Base-by-base conservation (phyloP, 176 grass and related monocot species). In the Aegilops umbellulata region DNA sequence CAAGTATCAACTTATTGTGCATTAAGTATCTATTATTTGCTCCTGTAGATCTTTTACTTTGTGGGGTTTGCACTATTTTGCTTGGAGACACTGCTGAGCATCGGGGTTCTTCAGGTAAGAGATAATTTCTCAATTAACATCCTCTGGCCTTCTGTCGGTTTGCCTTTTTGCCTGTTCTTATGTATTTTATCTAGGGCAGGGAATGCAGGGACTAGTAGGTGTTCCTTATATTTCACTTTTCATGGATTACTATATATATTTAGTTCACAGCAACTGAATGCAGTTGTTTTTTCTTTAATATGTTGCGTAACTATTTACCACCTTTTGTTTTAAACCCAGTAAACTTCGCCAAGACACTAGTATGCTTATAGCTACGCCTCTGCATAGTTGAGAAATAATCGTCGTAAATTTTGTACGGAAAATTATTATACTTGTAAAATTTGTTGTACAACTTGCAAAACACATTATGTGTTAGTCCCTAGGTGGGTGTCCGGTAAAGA, bases 51-150 rank as follows among this genome's bases (percentile, higher is more conserved):
- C 70, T 97, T 97, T 79, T 97, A 97, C 85, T 91, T 97, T 36
- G 69, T 97, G 20, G 95, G 95, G 14, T 97, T 97, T 72, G 84
- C 89, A 27, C 85, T 94, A 19, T 97, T 97, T 88, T 97, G 92
- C 89, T 94, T 97, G 89, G 95, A 97, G 87, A 93, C 92, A 36
- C 87, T 97, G 55, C 47, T 97, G 70, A 97, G 95, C 87, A 90
- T 97, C 63, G 92, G 87, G 65, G 90, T 97, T 85, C 89, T 97
- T 88, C 92, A 97, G 95, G 95, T 97, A 77, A 69, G 90, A 61
- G 75, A 80, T 85, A 77, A 49, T 85, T 79, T 79, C 38, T 63
- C 25, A 80, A 10, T 17, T 27, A 41, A 20, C 60, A 67, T 65
- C 41, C 47, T 81, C 24, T 20, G 57, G 47, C 47, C 27, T 58